Evolutionary conservation across 2,329 filamentous ascomycete genomes (phyloP).

Genomic region (Fusarium armeniacum): DNA sequence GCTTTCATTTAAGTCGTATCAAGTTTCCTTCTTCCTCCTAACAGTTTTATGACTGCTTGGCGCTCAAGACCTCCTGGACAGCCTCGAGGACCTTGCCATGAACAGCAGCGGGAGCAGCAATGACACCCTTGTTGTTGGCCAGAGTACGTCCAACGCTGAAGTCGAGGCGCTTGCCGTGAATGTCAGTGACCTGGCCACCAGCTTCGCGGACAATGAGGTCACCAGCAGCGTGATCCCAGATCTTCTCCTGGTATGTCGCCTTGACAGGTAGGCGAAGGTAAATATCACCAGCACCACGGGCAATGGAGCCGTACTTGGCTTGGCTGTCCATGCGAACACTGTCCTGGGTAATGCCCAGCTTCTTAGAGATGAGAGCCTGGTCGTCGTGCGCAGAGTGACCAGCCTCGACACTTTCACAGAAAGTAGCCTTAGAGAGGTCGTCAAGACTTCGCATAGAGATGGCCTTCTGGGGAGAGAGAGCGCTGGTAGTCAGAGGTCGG

Average conservation of each 20-base stretch:
- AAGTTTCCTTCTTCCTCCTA: background rate
- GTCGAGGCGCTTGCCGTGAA: conserved; percentile 85
- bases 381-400: conserved; percentile 92
- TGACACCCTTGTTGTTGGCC: conserved; percentile 90
- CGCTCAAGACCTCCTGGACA: conserved; percentile 81
- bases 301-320: conserved; percentile 97
- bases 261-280: conserved; percentile 91
- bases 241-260: conserved; percentile 96
- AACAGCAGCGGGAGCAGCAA: conserved; percentile 84
- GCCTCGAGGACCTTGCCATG: conserved; percentile 83
- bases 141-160: conserved; percentile 90
- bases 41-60: conserved; percentile 48
- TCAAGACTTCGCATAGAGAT: conserved; percentile 85
- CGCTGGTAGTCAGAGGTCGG: conserved; percentile 72
- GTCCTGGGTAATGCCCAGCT: conserved; percentile 88
- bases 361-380: conserved; percentile 82
- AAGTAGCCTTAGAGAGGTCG: conserved; percentile 84
- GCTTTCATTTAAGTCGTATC: conserved; percentile 19
- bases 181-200: conserved; percentile 91
- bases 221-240: conserved; percentile 98
- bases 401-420: conserved; percentile 97
- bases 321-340: conserved; percentile 97
- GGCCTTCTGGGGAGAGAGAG: conserved; percentile 67
- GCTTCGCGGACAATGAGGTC: conserved; percentile 95
- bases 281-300: conserved; percentile 91